Evolutionary conservation across 345 rosid genomes (phyloP).

Genomic region (Erucastrum elatum): DNA sequence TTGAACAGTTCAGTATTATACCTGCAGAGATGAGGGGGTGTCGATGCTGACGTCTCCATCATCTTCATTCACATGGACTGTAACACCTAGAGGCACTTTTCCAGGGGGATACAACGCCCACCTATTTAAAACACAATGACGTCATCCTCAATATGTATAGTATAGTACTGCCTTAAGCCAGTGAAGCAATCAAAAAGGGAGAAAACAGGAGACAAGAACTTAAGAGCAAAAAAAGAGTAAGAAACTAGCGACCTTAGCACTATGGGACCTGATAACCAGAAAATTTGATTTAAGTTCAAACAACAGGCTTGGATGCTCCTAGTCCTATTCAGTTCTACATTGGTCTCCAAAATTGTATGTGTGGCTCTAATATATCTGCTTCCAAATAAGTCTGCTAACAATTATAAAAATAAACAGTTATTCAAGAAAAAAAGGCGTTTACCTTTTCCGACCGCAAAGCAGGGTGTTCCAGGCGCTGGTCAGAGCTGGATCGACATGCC

Average conservation of each 20-base stretch:
- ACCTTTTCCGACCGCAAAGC: slow-evolving; percentile 94
- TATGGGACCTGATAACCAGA: too few species aligned
- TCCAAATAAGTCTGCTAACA: not conserved
- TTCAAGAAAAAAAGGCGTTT: slow-evolving; percentile 2
- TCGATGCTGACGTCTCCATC: slow-evolving; percentile 94
- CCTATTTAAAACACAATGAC: slow-evolving; percentile 47
- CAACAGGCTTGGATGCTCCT: not conserved
- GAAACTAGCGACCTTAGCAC: too few species aligned
- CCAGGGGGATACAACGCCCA: slow-evolving; percentile 99
- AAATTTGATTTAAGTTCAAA: not conserved
- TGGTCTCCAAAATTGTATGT: not conserved
- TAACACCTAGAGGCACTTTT: slow-evolving; percentile 91
- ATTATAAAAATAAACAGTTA: not conserved
- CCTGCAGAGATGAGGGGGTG: slow-evolving; percentile 92
- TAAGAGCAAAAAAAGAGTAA: not conserved
- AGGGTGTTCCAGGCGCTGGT: slow-evolving; percentile 99
- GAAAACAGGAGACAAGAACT: slow-evolving; percentile 6
- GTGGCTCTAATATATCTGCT: not conserved
- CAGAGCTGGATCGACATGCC: slow-evolving; percentile 99
- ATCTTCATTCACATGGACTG: slow-evolving; percentile 91
- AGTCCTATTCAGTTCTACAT: not conserved
- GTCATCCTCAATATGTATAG: slow-evolving; percentile 21
- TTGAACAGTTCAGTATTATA: slow-evolving; percentile 36
- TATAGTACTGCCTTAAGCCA: slow-evolving; percentile 16
- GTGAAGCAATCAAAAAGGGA: slow-evolving; percentile 5